Base-by-base conservation (phyloP, 2,329 filamentous ascomycete species). In the Trichoderma hamatum region DNA sequence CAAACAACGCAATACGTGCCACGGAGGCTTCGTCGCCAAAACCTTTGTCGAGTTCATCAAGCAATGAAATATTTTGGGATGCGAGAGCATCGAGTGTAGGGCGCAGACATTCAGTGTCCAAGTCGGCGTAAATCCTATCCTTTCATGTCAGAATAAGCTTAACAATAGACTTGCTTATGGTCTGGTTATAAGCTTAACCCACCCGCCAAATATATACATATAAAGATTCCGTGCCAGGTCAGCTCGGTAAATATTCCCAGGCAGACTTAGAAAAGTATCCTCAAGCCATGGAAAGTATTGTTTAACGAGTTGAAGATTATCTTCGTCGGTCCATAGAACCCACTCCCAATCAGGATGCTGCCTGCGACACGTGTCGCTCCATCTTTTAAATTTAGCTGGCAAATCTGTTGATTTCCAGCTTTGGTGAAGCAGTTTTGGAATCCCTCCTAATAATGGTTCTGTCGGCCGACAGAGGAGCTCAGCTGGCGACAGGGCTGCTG, bases 371-470 rank as follows among this genome's bases (percentile, higher is more conserved):
- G 70, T 73, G n/a, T 72, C 69, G 67, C 77, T 78, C 78, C 78
- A 79, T 58, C 69, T 66, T 55, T 76, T 65, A 54, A 79, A 76
- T 70, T 76, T 76, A 55, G 71, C 68, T 5, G 74, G 74, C 10
- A 76, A 68, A 5, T 71, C 68, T 13, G 28, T 69, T 26, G 72
- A 68, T 51, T 75, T 76, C 74, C 74, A 76, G 55, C 74, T 76
- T 68, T 76, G 74, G 69, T 76, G 74, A 32, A 76, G 70, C 10
- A 75, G 66, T 67, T 72, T 73, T 89, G 91, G 21, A 43, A 73
- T 64, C 21, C 52, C 64, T 6, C 24, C 19, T 11, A 5, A 7
- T n/a, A 21, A 21, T 3, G 7, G n/a, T 6, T 21, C 19, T 3
- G 43, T 19, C 9, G 43, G n/a, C 4, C 43, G 43, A 46, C 43